Conservation (phyloP, 83 land plant genomes). For the Larix sibirica region DNA sequence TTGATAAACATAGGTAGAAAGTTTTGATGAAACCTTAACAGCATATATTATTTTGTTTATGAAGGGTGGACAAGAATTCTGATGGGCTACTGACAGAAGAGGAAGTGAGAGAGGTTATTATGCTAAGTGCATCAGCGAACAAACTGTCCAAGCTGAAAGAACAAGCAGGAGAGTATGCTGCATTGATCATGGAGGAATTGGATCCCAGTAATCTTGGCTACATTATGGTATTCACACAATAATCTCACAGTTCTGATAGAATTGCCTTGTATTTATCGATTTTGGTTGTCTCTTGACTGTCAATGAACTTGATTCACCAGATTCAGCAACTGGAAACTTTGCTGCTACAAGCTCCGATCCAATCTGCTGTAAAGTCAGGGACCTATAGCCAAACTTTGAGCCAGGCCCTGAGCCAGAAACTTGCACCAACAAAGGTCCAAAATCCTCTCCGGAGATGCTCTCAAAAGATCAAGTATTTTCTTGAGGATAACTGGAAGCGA, state of each 20-base stretch:
- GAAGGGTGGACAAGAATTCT: slow-evolving; percentile 60
- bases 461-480: slow-evolving; percentile 45
- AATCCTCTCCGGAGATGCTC: slow-evolving; percentile 19
- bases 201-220: slow-evolving; percentile 59
- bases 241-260: background rate
- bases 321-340: slow-evolving; percentile 56
- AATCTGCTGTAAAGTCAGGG: slow-evolving; percentile 17
- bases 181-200: slow-evolving; percentile 76
- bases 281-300: background rate
- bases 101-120: slow-evolving; percentile 58
- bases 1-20: background rate
- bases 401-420: slow-evolving; percentile 41
- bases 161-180: slow-evolving; percentile 70
- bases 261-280: background rate
- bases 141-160: slow-evolving; percentile 66
- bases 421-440: slow-evolving; percentile 19
- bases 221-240: slow-evolving; percentile 49
- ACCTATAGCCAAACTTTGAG: slow-evolving; percentile 36
- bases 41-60: background rate
- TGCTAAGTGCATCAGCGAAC: slow-evolving; percentile 75
- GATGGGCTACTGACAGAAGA: slow-evolving; percentile 52
- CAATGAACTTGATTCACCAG: slow-evolving; percentile 22
- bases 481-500: slow-evolving; percentile 63
- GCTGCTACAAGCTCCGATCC: slow-evolving; percentile 42
- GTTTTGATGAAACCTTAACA: background rate